Evolutionary conservation across 169 alveolate species (phyloP), one percentile per base, ranked within the genome.

Genomic region (Eimeria sp.): DNA sequence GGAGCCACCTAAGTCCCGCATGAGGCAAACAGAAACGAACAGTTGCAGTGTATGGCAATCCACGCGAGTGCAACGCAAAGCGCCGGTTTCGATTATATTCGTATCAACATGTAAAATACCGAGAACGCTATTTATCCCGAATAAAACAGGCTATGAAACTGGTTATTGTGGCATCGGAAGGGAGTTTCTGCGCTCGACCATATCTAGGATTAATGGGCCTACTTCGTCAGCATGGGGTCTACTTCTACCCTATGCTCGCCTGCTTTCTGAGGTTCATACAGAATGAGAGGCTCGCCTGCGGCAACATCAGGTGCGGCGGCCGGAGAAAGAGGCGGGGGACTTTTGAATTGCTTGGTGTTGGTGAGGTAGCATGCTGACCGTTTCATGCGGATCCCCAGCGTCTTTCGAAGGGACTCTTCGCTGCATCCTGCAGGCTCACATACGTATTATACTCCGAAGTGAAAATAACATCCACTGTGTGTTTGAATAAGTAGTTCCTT

Each of bases 181-280:
- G 49, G 25, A 18, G 66, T 6, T 49, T 40, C 46, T n/a, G 49
- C 49, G 27, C 43, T 46, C 4, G 23, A 54, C 46, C 11, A 9
- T 30, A 13, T 80, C 52, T 10, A 27, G 8, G 25, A 80, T 9
- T 71, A 80, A n/a, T 14, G 11, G n/a, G 87, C 96, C 43, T 80
- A 97, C 98, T 97, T 43, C 46, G 98, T 97, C 46, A 97, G 97
- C 96, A 96, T 89, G 60, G 98, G 98, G 87, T 97, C 98, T 54
- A 97, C 98, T 94, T 97, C 97, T 30, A 97, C 97, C 43, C 72
- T 96, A 54, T 64, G 91, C 40, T 96, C 89, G 37, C 95, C 96
- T 52, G 95, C 95, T n/a, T 90, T 95, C 60, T 97, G 97, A n/a
- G 98, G 97, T 40, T 97, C 95, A 87, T 97, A 97, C 23, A 97